Evolutionary conservation across 371 early-diverging fungal genomes (phyloP), one percentile per base, ranked within the genome.

Genomic region (Batkoa obscura): DNA sequence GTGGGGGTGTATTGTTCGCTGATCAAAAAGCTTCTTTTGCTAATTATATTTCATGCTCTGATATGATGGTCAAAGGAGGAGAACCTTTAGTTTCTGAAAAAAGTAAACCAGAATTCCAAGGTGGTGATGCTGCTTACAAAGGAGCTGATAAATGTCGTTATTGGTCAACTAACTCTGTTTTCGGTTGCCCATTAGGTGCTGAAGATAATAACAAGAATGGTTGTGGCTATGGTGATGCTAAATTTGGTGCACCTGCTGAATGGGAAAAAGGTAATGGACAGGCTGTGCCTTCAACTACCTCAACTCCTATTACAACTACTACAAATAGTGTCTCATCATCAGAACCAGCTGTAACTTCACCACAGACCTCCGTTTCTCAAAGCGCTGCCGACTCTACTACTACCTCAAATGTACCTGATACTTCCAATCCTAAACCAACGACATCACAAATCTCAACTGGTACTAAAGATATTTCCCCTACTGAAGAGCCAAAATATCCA

Each of bases 1-100:
- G 79, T 30, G 78, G 73, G 5, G 78, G 76, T 4, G 65, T 74
- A 37, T 72, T 66, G 55, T 72, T 73, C 56, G 75, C 66, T 2
- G 63, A 79, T 43, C 43, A 57, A 1, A 74, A 73, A 2, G 66
- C 73, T 38, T 74, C 67, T 56, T 74, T 74, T 58, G 75, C 68
- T 3, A 59, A 77, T 41, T 77, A 74, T 57, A 73, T 73, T 39
- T 62, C 68, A 34, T 77, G 76, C 63, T 63, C 69, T 0, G 74
- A 75, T 53, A 64, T 74, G 41, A 57, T 65, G 13, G 64, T 77
- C 35, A 57, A 67, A 36, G 78, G 78, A 2, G 75, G 75, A 0
- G 23, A 15, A 5, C 12, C 12, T 13, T 49, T 61, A 23, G 13
- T 15, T 31, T 15, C 13, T 12, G 45, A 15, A 5, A 3, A 56